phyloP scores from a whole-genome alignment of 208 protist genomes.

The Acanthamoeba quina region DNA sequence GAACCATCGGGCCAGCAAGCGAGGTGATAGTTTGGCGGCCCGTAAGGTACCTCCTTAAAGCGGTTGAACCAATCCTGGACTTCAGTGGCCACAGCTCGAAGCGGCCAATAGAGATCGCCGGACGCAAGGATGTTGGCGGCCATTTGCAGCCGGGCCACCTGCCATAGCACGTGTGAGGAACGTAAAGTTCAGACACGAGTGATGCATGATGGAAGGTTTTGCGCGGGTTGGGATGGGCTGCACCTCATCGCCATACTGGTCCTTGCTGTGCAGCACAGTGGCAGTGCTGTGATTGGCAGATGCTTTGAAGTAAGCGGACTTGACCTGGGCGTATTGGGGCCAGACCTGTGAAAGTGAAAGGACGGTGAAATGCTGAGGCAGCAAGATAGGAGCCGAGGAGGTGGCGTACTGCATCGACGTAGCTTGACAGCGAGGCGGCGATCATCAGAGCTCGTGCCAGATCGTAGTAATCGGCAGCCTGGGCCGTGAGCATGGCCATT shows the following conservation, averaged over 20 bases:
- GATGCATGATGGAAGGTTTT: not conserved
- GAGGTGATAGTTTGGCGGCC: not conserved
- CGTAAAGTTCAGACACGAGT: not conserved
- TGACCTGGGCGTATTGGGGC: constrained; percentile 18
- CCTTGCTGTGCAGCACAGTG: constrained; percentile 18
- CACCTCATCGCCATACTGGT: constrained; percentile 41
- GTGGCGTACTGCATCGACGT: not conserved
- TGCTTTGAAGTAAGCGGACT: constrained; percentile 30
- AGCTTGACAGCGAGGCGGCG: not conserved
- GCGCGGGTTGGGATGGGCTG: too few species aligned
- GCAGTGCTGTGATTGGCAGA: not conserved
- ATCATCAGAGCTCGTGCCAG: not conserved
- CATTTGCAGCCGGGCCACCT: constrained; percentile 9
- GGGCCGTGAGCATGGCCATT: constrained; percentile 32
- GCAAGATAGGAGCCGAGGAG: not conserved
- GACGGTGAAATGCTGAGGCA: not conserved
- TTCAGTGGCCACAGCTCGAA: not conserved
- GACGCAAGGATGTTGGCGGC: not conserved
- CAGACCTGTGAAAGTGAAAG: not conserved
- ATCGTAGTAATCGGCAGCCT: constrained; percentile 29
- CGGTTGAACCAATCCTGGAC: constrained; percentile 14
- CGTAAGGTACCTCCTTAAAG: not conserved
- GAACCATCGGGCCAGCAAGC: not conserved
- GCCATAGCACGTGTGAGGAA: not conserved
- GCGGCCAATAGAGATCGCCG: not conserved